Base-by-base conservation (phyloP, 1,284 basidiomycete species). In the Cystobasidiaceae sp. region DNA sequence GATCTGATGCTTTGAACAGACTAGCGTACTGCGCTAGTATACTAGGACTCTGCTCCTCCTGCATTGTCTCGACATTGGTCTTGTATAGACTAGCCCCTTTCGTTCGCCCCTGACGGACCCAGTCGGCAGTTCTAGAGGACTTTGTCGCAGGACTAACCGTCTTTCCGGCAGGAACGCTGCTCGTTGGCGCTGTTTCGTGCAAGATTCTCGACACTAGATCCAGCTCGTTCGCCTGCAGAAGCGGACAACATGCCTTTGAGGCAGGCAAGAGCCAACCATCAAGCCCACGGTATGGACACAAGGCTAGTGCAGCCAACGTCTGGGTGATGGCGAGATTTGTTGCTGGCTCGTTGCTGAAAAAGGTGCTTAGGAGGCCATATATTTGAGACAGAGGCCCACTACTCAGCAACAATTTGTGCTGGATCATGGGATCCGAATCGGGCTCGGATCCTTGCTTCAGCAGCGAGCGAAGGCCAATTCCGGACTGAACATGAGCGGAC, bases 311-410 rank as follows among this genome's bases (percentile, higher is more conserved):
- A 0, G 88, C 83, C 11, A 97, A 76, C 2, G 86, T 84, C 8
- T 89, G 90, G 0, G 90, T 96, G 67, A 97, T 77, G 0, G 89
- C 87, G 62, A 97, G 84, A 75, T 97, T 97, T 74, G 84, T 84
- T 70, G 93, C 89, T 1, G 93, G 86, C 0, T 86, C 82, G 66
- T 93, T 90, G 4, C 83, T 83, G 76, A 97, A 91, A 81, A 96
- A 94, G 59, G 80, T 81, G 37, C 86, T 79, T 9, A 94, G 77
- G 17, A 82, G 82, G 48, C 86, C 84, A 37, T 97, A 81, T 19
- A 96, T 75, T 30, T 83, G 77, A 3, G 60, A 11, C 27, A 62
- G 33, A n/a, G 45, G 21, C 8, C 54, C 41, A 17, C 39, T 48
- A 50, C 28, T 32, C 25, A 28, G 49, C 32, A 19, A 17, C 7